Conservation (phyloP, 139 green algal genomes). For the Picochlorum sp. region DNA sequence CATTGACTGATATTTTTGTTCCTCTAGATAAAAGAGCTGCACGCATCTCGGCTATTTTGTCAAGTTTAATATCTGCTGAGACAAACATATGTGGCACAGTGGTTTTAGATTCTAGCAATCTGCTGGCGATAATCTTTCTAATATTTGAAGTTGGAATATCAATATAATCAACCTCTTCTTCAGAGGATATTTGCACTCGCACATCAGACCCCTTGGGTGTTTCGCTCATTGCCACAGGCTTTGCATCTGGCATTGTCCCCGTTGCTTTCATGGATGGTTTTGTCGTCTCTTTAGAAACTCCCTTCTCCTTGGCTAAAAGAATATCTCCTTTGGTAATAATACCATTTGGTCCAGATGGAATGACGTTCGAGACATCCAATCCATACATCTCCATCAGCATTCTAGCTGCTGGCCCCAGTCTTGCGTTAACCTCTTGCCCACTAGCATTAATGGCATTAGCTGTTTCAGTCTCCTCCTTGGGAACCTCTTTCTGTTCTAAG, state of each 20-base stretch:
- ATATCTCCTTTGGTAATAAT: constrained; percentile 88
- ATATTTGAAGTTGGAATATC: constrained; percentile 69
- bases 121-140: constrained; percentile 72
- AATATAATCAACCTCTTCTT: constrained; percentile 20
- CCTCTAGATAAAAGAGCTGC: constrained; percentile 42
- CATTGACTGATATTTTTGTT: constrained; percentile 76
- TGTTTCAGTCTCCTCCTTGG: neutral
- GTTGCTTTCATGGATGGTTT: neutral
- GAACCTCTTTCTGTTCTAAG: neutral
- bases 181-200: neutral
- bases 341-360: constrained; percentile 52
- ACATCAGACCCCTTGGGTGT: constrained; percentile 3
- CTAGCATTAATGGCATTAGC: neutral
- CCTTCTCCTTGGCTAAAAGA: constrained; percentile 51
- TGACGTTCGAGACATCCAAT: constrained; percentile 21
- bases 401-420: constrained; percentile 56
- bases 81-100: constrained; percentile 52
- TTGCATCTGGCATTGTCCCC: neutral
- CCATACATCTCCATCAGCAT: constrained; percentile 38
- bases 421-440: constrained; percentile 7
- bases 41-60: constrained; percentile 39
- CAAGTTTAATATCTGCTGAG: constrained; percentile 52
- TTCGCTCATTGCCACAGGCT: neutral
- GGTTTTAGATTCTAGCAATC: constrained; percentile 82
- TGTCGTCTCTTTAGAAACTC: constrained; percentile 8